Percentiles rank a stretch among this genome's conserved stretches.
Evolutionary conservation across 2,329 filamentous ascomycete species (phyloP).

Genomic region (Diaporthe helianthi): DNA sequence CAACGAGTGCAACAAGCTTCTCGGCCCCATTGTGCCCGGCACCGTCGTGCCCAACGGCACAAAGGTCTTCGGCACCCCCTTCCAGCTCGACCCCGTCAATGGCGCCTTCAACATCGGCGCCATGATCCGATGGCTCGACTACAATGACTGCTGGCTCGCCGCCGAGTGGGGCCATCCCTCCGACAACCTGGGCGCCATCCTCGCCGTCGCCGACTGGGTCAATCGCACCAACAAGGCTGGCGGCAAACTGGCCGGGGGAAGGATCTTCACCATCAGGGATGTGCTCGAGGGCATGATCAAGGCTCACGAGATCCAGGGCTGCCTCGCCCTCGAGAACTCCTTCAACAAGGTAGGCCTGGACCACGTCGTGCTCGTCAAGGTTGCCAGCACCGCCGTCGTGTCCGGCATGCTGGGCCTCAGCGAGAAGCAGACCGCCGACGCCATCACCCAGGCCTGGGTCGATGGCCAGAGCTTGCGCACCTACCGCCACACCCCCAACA

Average conservation of each 20-base stretch:
- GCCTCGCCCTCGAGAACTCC: slow-evolving; percentile 94
- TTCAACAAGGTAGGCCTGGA: slow-evolving; percentile 99
- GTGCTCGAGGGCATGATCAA: slow-evolving; percentile 98
- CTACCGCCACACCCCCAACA: slow-evolving; percentile 97
- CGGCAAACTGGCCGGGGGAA: slow-evolving; percentile 83
- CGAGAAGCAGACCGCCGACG: slow-evolving; percentile 92
- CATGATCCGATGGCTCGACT: slow-evolving; percentile 99
- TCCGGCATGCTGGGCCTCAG: slow-evolving; percentile 92
- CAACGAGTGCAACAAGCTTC: slow-evolving; percentile 93
- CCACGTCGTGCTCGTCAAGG: slow-evolving; percentile 98
- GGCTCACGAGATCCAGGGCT: slow-evolving; percentile 98
- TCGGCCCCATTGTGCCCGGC: slow-evolving; percentile 89
- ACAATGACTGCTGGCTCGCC: slow-evolving; percentile 99
- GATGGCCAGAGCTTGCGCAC: slow-evolving; percentile 96
- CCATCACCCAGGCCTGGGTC: slow-evolving; percentile 96
- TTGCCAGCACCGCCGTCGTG: slow-evolving; percentile 91
- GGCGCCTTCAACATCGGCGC: slow-evolving; percentile 99
- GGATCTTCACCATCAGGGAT: slow-evolving; percentile 87
- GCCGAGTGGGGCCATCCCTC: slow-evolving; percentile 99
- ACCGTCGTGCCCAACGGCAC: slow-evolving; percentile 92
- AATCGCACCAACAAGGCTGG: slow-evolving; percentile 83
- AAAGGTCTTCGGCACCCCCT: slow-evolving; percentile 88
- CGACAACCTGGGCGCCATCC: slow-evolving; percentile 96
- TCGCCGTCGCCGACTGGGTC: slow-evolving; percentile 97
- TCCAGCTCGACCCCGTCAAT: slow-evolving; percentile 93